phyloP scores from a whole-genome alignment of 106 monocot species.

The Dendrobium officinale region DNA sequence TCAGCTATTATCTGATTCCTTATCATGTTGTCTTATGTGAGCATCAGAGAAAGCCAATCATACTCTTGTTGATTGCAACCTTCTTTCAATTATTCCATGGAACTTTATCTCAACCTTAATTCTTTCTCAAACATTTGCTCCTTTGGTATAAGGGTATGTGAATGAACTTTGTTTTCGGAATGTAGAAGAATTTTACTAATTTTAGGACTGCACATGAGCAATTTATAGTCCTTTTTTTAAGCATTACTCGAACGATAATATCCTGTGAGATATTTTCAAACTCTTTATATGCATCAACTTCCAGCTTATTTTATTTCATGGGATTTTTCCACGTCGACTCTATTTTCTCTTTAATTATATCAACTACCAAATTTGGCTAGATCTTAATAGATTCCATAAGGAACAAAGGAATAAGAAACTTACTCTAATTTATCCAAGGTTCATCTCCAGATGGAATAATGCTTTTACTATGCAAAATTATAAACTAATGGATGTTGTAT shows the following conservation, averaged over 20 bases:
- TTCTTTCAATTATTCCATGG: too few species aligned
- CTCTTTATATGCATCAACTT: too few species aligned
- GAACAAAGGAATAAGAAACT: conserved; percentile 5
- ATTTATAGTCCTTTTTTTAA: not conserved
- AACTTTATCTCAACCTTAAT: not conserved
- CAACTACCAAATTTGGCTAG: not conserved
- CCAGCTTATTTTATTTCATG: too few species aligned
- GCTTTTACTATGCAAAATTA: conserved; percentile 6
- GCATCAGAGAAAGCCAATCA: too few species aligned
- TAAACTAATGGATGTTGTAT: conserved; percentile 9
- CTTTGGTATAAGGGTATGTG: conserved; percentile 5
- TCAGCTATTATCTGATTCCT: conserved; percentile 3
- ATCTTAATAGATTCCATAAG: conserved; percentile 1
- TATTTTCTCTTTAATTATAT: not conserved
- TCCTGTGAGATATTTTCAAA: too few species aligned
- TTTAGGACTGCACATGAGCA: not conserved
- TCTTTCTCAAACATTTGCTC: conserved; percentile 11
- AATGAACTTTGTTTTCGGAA: conserved; percentile 7
- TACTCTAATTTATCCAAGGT: not conserved
- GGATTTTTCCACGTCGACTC: too few species aligned
- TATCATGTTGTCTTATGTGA: too few species aligned
- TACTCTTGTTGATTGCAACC: too few species aligned
- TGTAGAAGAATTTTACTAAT: conserved; percentile 6
- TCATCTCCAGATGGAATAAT: conserved; percentile 1
- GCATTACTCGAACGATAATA: too few species aligned